phyloP scores from a whole-genome alignment of 345 rosid genomes.

The Populus ilicifolia region DNA sequence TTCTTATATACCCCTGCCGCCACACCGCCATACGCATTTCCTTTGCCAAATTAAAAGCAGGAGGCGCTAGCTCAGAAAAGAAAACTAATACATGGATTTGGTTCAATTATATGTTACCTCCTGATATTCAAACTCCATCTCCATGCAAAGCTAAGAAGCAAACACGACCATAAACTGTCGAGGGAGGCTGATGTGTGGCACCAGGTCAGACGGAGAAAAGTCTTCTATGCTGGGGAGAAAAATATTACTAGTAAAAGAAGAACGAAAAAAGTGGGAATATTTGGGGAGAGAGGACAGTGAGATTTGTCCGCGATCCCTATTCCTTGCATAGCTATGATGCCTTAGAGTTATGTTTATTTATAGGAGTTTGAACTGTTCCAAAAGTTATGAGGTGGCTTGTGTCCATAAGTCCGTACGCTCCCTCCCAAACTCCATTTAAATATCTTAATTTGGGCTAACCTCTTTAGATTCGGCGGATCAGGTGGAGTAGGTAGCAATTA shows the following conservation, averaged over 20 bases:
- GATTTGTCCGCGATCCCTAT: not conserved
- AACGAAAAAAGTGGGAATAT: not conserved
- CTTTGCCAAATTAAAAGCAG: not conserved
- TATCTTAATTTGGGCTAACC: no score
- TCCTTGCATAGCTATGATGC: not conserved
- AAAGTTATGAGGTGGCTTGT: not conserved
- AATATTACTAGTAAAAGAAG: not conserved
- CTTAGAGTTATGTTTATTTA: not conserved
- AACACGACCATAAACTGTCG: not conserved
- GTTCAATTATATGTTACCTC: slow-evolving; percentile 33
- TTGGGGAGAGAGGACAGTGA: not conserved
- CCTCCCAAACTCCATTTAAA: no score
- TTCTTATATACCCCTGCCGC: slow-evolving; percentile 55
- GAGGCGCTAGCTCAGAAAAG: no score
- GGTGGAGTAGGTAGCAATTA: no score
- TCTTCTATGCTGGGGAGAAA: not conserved
- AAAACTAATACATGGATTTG: not conserved
- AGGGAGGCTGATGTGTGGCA: not conserved
- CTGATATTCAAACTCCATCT: slow-evolving; percentile 41
- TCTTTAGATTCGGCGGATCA: no score
- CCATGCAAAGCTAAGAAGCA: not conserved
- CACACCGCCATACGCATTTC: not conserved
- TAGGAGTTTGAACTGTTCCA: not conserved
- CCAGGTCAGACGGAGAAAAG: not conserved
- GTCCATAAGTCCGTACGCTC: not conserved